Evolutionary conservation across 2,329 filamentous ascomycete species (phyloP).

Genomic region (Fusarium palustre): DNA sequence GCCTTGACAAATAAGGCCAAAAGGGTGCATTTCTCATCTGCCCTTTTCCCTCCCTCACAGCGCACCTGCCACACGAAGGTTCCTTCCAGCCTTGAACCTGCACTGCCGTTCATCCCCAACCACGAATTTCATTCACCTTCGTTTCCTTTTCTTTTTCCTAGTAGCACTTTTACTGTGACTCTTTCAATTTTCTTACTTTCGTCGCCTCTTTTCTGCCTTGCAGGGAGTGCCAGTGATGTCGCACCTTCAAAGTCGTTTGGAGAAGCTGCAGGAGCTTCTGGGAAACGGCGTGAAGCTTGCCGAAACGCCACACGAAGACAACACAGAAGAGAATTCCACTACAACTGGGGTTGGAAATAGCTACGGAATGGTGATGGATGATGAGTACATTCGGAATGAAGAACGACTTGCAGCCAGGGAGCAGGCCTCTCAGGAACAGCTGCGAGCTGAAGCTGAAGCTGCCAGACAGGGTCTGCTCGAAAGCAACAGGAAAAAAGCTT

Average conservation of each 20-base stretch:
- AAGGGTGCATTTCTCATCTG: conserved; percentile 3
- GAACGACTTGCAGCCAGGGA: not conserved
- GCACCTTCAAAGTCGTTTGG: conserved; percentile 34
- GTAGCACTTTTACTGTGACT: not conserved
- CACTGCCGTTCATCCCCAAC: not conserved
- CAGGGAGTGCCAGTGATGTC: conserved; percentile 30
- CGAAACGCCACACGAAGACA: conserved; percentile 14
- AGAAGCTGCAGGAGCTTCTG: conserved; percentile 38
- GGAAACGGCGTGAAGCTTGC: conserved; percentile 38
- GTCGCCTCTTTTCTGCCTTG: not conserved
- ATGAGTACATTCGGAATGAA: conserved; percentile 12
- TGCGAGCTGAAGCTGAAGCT: conserved; percentile 5
- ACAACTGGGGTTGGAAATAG: not conserved
- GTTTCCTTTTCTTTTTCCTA: not conserved
- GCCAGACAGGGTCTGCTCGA: conserved; percentile 14
- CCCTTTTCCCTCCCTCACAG: conserved; percentile 8
- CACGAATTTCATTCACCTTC: not conserved
- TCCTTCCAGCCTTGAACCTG: not conserved
- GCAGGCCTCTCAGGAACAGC: not conserved
- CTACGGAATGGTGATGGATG: conserved; percentile 11
- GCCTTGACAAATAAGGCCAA: conserved; percentile 5
- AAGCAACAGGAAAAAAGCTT: conserved; percentile 24
- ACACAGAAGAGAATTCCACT: not conserved
- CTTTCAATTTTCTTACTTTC: not conserved
- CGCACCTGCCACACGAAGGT: not conserved